Evolutionary conservation across 2,329 filamentous ascomycete genomes (phyloP).

Genomic region (Exophiala bonariae): DNA sequence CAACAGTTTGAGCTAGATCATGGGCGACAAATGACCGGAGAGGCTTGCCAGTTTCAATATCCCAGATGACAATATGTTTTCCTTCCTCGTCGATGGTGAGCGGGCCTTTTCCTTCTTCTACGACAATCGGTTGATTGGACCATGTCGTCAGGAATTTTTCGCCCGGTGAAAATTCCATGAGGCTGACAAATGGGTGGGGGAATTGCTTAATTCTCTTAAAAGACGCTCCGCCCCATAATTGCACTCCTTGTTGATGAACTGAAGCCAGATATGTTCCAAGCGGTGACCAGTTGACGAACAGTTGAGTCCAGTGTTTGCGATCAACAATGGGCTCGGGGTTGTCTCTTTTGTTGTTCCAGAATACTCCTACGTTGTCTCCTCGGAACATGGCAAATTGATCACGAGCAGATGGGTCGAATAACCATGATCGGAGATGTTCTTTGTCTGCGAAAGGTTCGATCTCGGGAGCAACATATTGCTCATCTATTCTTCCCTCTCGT

Average conservation of each 20-base stretch:
- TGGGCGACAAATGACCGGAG: constrained; percentile 91
- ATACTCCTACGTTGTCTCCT: constrained; percentile 87
- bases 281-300: constrained; percentile 97
- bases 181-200: constrained; percentile 90
- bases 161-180: constrained; percentile 90
- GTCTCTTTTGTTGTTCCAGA: constrained; percentile 98
- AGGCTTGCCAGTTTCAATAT: constrained; percentile 84
- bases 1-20: constrained; percentile 62
- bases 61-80: constrained; percentile 99
- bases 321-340: constrained; percentile 85
- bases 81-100: constrained; percentile 90
- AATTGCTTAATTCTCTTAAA: constrained; percentile 93
- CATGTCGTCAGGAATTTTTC: constrained; percentile 96
- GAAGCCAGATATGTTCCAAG: constrained; percentile 92
- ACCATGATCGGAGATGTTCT: constrained; percentile 92
- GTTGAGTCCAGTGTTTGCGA: constrained; percentile 94
- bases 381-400: constrained; percentile 97
- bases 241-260: constrained; percentile 92
- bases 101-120: constrained; percentile 83
- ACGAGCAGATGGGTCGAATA: constrained; percentile 82
- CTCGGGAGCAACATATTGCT: constrained; percentile 79
- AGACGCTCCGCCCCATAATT: constrained; percentile 88
- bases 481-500: constrained; percentile 87
- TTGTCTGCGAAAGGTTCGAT: constrained; percentile 86
- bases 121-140: constrained; percentile 90